Conservation (phyloP, 441 rosid species). For the Populus hybrid region DNA sequence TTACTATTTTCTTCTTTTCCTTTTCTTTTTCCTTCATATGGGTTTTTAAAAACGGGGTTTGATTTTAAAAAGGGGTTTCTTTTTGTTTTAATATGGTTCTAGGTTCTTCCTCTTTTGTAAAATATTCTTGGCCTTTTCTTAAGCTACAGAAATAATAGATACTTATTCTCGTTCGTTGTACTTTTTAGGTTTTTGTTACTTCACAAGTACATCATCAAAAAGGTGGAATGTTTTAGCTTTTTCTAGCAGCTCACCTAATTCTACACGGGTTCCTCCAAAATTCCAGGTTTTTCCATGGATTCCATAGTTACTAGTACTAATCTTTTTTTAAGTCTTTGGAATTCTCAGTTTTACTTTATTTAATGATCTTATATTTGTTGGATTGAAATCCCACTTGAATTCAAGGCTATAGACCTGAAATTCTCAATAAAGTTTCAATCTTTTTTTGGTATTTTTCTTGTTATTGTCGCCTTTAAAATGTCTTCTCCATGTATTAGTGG, state of each 20-base stretch:
- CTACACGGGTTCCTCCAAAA: neutral
- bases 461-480: slow-evolving; percentile 30
- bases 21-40: neutral
- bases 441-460: neutral
- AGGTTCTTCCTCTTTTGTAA: slow-evolving; percentile 20
- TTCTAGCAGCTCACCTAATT: neutral
- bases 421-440: neutral
- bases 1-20: neutral
- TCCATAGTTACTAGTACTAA: neutral
- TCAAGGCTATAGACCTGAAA: neutral
- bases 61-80: neutral
- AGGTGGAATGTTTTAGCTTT: neutral
- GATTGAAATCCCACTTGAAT: neutral
- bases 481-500: slow-evolving; percentile 63
- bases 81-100: slow-evolving; percentile 8
- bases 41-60: neutral
- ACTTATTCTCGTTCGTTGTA: slow-evolving; percentile 4
- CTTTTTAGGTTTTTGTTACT: slow-evolving; percentile 26
- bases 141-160: neutral
- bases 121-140: slow-evolving; percentile 29
- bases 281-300: neutral
- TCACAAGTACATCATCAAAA: neutral
- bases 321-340: neutral
- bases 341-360: neutral
- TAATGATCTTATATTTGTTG: neutral